Base-by-base conservation (phyloP, 306 rosid genomes). In the Phaseolus lunatus region DNA sequence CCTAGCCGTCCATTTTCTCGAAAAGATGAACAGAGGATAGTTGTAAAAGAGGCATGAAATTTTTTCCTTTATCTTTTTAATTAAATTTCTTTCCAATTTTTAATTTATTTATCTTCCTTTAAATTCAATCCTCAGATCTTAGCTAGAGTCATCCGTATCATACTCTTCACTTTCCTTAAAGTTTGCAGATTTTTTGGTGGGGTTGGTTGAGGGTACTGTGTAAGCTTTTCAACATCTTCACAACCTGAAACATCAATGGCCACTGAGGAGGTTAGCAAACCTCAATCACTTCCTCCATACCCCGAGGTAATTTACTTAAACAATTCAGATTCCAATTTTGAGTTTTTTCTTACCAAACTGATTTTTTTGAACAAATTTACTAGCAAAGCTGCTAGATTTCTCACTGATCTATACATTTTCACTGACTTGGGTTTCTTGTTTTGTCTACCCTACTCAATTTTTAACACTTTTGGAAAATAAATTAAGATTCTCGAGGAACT, bases 261-360 rank as follows among this genome's bases (percentile, higher is more conserved):
- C 66, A 77, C 92, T 15, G 92, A 76, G 83, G 93, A 88, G 84
- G 89, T 86, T 75, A 86, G 82, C 41, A 88, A 85, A 14, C 90
- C 88, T 81, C 78, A 63, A 9, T 82, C 96, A 5, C 92, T 94
- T 44, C 96, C 92, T 77, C 91, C 97, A 45, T 94, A 91, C 81
- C 92, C 98, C 29, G 87, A 94, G 98, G 98, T 94, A 86, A 80
- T 31, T 13, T n/a, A n/a, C n/a, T 24, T 33, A 35, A 61, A 15
- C 5, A 4, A 2, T 15, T 5, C 19, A 27, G 1, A 5, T 10
- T 23, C 9, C 20, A 33, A 1, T 5, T 5, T 1, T 48, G 14
- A 14, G 6, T 9, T 5, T 49, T 1, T 35, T 29, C 15, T 5
- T 1, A 8, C 10, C 9, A 53, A 37, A 26, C 16, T 41, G 56